Conservation (phyloP, 2,329 filamentous ascomycete species). For the Penicillium italicum region DNA sequence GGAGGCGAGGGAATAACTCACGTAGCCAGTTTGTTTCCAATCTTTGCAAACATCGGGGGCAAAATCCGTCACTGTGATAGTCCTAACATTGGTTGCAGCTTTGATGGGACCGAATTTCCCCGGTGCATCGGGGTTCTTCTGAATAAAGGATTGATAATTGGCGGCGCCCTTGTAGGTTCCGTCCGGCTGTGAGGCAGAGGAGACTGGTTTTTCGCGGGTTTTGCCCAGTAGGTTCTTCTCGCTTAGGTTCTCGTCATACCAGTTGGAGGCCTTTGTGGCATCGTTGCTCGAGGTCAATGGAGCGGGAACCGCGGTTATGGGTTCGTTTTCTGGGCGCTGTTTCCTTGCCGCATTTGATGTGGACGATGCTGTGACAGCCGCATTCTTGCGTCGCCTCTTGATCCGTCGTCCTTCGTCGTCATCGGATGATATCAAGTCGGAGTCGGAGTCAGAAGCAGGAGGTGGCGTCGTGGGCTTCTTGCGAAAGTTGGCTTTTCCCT, state of each 20-base stretch:
- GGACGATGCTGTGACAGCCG: slow-evolving; percentile 63
- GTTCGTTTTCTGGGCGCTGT: slow-evolving; percentile 49
- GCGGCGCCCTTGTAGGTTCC: slow-evolving; percentile 75
- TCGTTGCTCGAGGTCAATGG: slow-evolving; percentile 69
- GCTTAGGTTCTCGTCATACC: slow-evolving; percentile 70
- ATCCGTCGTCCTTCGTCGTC: slow-evolving; percentile 72
- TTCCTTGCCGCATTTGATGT: slow-evolving; percentile 34
- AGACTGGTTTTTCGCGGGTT: slow-evolving; percentile 19
- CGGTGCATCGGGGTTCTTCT: slow-evolving; percentile 74
- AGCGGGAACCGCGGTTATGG: slow-evolving; percentile 59
- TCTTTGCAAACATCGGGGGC: slow-evolving; percentile 94
- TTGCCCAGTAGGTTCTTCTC: slow-evolving; percentile 46
- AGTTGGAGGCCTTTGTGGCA: slow-evolving; percentile 83
- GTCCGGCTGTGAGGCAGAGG: slow-evolving; percentile 43
- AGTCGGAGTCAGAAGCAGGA: slow-evolving; percentile 55
- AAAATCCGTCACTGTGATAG: slow-evolving; percentile 85
- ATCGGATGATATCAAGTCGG: slow-evolving; percentile 68
- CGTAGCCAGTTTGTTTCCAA: slow-evolving; percentile 71
- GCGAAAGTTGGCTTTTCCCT: slow-evolving; percentile 71
- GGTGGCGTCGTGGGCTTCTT: slow-evolving; percentile 79
- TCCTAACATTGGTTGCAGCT: slow-evolving; percentile 79
- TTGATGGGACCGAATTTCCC: slow-evolving; percentile 79
- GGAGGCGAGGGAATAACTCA: slow-evolving; percentile 1
- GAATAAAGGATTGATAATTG: slow-evolving; percentile 70
- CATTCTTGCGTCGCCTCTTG: slow-evolving; percentile 73